These are phyloP conservation scores for Zizania latifolia DNA, from an alignment of 176 grass and related monocot genomes.

Conservation along the genomic window DNA sequence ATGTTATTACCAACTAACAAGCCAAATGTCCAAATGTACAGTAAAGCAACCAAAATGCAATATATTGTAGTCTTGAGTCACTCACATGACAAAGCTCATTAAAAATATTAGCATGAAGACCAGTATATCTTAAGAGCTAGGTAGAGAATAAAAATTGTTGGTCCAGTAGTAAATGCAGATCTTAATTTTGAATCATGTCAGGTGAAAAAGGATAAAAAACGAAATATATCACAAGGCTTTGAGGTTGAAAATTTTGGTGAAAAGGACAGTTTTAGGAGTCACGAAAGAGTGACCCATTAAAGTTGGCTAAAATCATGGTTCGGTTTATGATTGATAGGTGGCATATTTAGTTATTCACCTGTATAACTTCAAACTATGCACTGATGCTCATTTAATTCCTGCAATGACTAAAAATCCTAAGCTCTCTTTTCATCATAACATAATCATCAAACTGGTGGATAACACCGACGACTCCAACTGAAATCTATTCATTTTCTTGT, in stretches of 20 bases:
- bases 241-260: background rate
- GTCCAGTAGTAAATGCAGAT: background rate
- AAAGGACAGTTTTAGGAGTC: background rate
- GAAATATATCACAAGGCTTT: background rate
- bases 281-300: background rate
- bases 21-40: background rate
- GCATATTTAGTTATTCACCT: background rate
- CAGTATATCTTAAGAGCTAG: background rate
- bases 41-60: slow-evolving; percentile 10
- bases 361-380: background rate
- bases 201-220: background rate
- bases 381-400: slow-evolving; percentile 4
- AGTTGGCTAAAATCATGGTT: background rate
- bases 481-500: background rate
- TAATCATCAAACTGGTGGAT: background rate
- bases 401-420: background rate
- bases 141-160: background rate
- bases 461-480: background rate
- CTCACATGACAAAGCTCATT: background rate
- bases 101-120: background rate
- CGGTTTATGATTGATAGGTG: background rate
- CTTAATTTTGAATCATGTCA: background rate
- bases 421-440: background rate
- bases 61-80: background rate
- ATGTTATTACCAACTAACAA: slow-evolving; percentile 18